A percentile compares a stretch with the other conserved stretches of the same genome.
Conservation (phyloP, 2,329 filamentous ascomycete genomes). For the Xylariaceae sp. region DNA sequence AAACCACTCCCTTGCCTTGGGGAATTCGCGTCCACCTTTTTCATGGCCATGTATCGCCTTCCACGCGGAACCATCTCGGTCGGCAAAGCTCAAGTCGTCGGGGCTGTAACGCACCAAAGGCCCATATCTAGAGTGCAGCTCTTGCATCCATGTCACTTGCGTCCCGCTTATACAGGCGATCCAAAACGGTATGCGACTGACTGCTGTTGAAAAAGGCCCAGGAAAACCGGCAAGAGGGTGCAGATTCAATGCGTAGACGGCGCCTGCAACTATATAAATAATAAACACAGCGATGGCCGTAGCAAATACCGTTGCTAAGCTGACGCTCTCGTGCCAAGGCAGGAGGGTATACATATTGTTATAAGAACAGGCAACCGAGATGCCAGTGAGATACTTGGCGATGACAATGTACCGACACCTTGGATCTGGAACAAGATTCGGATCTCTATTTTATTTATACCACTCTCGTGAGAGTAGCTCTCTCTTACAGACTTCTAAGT, state of each 20-base stretch:
- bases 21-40: constrained; percentile 4
- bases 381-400: too few relatives aligned
- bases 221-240: constrained; percentile 24
- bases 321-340: background rate
- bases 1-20: constrained; percentile 1
- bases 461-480: too few relatives aligned
- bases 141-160: constrained; percentile 21
- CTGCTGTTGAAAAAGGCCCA: constrained; percentile 17
- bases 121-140: constrained; percentile 20
- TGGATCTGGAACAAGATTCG: too few relatives aligned
- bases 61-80: constrained; percentile 15
- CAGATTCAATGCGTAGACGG: constrained; percentile 20
- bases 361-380: too few relatives aligned
- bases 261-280: background rate
- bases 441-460: too few relatives aligned
- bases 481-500: too few relatives aligned
- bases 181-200: constrained; percentile 26
- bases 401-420: too few relatives aligned
- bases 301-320: background rate
- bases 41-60: constrained; percentile 19
- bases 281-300: background rate
- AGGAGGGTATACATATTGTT: background rate
- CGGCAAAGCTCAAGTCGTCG: constrained; percentile 21
- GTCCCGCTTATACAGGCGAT: constrained; percentile 14
- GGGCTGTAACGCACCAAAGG: constrained; percentile 20